Conservation (phyloP, 2,329 filamentous ascomycete genomes). For the Trichoderma atroviride region DNA sequence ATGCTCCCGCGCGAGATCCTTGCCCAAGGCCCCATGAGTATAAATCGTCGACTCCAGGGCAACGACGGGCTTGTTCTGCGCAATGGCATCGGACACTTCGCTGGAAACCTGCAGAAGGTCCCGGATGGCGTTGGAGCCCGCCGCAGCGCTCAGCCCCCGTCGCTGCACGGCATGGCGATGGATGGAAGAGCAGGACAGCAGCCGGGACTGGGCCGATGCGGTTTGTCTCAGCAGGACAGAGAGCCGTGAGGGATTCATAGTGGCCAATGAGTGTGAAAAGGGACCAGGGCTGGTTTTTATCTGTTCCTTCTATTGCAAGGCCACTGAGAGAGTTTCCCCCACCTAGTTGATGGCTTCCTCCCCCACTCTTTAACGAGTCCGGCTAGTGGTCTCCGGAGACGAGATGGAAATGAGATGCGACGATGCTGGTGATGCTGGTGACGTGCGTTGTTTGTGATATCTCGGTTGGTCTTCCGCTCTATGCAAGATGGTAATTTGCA, state of each 20-base stretch:
- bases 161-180: constrained; percentile 5
- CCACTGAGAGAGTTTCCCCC: neutral
- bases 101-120: constrained; percentile 71
- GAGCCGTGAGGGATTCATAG: constrained; percentile 26
- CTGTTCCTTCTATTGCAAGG: neutral
- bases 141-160: constrained; percentile 18
- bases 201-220: constrained; percentile 1
- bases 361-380: constrained; percentile 21
- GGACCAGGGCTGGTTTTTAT: neutral
- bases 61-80: constrained; percentile 77
- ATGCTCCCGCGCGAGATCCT: constrained; percentile 72
- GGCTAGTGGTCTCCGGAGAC: neutral
- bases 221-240: constrained; percentile 1
- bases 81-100: constrained; percentile 78
- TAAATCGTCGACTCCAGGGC: constrained; percentile 96
- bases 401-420: neutral
- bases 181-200: neutral
- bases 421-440: neutral
- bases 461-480: neutral
- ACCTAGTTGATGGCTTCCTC: constrained; percentile 7
- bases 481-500: neutral
- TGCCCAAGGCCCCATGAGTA: constrained; percentile 87
- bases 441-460: neutral
- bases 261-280: neutral
- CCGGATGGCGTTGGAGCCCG: constrained; percentile 34